phyloP scores from a whole-genome alignment of 257 asterid genomes.

The Prunella vulgaris region DNA sequence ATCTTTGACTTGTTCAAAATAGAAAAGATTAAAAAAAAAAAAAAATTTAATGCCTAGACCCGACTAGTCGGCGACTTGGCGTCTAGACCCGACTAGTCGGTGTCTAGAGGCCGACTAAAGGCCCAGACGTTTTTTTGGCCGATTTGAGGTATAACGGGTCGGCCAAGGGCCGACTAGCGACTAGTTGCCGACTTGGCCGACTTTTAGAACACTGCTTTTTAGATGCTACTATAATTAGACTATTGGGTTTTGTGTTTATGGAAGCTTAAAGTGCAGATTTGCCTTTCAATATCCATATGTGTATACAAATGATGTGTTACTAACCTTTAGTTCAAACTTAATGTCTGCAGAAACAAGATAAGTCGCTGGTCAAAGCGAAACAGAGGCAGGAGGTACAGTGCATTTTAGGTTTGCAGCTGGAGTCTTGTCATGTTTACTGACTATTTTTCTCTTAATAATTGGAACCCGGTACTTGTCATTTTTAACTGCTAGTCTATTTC shows the following conservation, averaged over 20 bases:
- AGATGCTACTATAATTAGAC: not conserved
- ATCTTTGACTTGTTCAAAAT: too few relatives aligned
- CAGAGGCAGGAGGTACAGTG: slow-evolving; percentile 66
- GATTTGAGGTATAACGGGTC: too few relatives aligned
- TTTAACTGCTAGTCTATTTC: not conserved
- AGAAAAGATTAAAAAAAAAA: too few relatives aligned
- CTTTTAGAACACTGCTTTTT: too few relatives aligned
- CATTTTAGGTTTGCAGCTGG: slow-evolving; percentile 6
- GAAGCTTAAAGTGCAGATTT: slow-evolving; percentile 1
- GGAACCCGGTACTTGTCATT: not conserved
- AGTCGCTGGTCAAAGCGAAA: slow-evolving; percentile 58
- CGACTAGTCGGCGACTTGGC: too few relatives aligned
- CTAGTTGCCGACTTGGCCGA: too few relatives aligned
- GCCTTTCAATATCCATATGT: slow-evolving; percentile 6
- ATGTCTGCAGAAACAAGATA: slow-evolving; percentile 65
- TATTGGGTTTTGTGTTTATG: not conserved
- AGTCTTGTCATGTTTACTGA: not conserved
- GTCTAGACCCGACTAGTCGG: too few relatives aligned
- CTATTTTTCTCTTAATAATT: not conserved
- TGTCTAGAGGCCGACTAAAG: too few relatives aligned
- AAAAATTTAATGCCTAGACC: too few relatives aligned
- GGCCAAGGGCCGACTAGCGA: too few relatives aligned
- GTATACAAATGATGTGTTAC: slow-evolving; percentile 9
- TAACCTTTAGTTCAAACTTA: slow-evolving; percentile 7
- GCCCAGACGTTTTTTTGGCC: too few relatives aligned